Percentiles rank a stretch among this genome's conserved stretches.
phyloP scores from a whole-genome alignment of 2,329 filamentous ascomycete genomes.

The Escovopsis sp. region DNA sequence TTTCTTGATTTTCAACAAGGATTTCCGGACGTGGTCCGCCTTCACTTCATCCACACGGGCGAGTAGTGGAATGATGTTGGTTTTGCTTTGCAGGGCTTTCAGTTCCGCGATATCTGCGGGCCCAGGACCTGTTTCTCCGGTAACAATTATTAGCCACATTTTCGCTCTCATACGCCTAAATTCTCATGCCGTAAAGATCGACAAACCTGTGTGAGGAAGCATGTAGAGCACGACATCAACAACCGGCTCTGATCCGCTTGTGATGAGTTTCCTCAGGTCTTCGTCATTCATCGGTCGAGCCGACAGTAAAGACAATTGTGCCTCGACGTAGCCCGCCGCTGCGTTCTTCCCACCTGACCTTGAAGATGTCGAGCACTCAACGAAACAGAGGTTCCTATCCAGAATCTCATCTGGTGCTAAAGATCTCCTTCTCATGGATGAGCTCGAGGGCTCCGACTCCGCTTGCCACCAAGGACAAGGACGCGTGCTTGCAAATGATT shows the following conservation, averaged over 20 bases:
- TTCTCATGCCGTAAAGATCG: neutral
- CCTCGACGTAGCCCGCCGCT: constrained; percentile 59
- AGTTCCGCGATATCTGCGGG: constrained; percentile 54
- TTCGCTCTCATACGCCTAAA: neutral
- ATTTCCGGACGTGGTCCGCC: constrained; percentile 35
- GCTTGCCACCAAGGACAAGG: constrained; percentile 86
- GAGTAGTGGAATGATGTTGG: constrained; percentile 75
- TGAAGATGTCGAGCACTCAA: constrained; percentile 62
- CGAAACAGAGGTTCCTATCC: constrained; percentile 86
- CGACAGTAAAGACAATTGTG: constrained; percentile 17
- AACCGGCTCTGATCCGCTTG: constrained; percentile 67
- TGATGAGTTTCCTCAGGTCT: constrained; percentile 64
- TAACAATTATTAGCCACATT: too few relatives aligned
- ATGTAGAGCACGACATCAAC: constrained; percentile 81
- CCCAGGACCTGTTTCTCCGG: constrained; percentile 15
- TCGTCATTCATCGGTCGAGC: constrained; percentile 48
- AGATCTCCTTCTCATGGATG: constrained; percentile 51
- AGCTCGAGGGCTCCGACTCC: constrained; percentile 48
- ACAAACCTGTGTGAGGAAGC: constrained; percentile 50
- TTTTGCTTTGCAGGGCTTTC: constrained; percentile 51
- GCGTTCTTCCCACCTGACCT: constrained; percentile 22
- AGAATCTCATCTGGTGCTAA: constrained; percentile 53
- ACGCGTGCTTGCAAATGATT: constrained; percentile 67
- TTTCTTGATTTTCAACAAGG: constrained; percentile 45
- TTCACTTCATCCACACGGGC: constrained; percentile 60